phyloP scores from a whole-genome alignment of 345 rosid species.

The Citrus hindsii region DNA sequence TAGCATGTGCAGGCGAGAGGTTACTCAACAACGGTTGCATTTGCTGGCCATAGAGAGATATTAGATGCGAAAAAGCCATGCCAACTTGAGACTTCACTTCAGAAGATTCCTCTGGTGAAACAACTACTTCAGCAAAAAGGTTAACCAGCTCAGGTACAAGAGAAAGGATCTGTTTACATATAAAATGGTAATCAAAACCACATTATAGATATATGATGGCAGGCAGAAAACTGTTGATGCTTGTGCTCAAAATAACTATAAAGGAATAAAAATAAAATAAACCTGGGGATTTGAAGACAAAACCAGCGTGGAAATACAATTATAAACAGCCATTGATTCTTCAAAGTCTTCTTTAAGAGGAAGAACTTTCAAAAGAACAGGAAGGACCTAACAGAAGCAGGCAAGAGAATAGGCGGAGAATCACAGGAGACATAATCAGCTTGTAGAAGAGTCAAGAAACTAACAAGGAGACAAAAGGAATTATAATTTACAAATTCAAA shows the following conservation, averaged over 20 bases:
- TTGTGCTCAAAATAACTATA: background rate
- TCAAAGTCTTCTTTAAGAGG: constrained; percentile 94
- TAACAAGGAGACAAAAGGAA: background rate
- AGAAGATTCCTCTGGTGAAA: constrained; percentile 69
- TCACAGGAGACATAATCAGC: background rate
- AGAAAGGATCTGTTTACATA: constrained; percentile 57
- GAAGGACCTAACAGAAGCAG: constrained; percentile 66
- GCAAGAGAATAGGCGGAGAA: constrained; percentile 10
- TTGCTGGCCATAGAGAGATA: constrained; percentile 80
- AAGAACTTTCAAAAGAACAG: constrained; percentile 81
- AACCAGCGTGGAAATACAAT: constrained; percentile 76
- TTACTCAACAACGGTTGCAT: constrained; percentile 73
- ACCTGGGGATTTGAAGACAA: constrained; percentile 87
- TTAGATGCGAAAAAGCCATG: constrained; percentile 73
- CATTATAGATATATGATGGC: too few species aligned
- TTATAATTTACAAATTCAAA: too few species aligned
- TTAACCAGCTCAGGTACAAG: constrained; percentile 81
- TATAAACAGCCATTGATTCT: constrained; percentile 87
- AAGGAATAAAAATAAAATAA: background rate
- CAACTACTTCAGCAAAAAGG: constrained; percentile 83
- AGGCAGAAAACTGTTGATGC: background rate
- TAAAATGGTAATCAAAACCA: background rate
- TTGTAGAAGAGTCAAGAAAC: background rate
- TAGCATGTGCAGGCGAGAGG: constrained; percentile 80
- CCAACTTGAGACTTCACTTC: constrained; percentile 93